These are phyloP conservation scores for Boletus sensibilis DNA, from an alignment of 768 basidiomycete genomes.

Conservation along the genomic window DNA sequence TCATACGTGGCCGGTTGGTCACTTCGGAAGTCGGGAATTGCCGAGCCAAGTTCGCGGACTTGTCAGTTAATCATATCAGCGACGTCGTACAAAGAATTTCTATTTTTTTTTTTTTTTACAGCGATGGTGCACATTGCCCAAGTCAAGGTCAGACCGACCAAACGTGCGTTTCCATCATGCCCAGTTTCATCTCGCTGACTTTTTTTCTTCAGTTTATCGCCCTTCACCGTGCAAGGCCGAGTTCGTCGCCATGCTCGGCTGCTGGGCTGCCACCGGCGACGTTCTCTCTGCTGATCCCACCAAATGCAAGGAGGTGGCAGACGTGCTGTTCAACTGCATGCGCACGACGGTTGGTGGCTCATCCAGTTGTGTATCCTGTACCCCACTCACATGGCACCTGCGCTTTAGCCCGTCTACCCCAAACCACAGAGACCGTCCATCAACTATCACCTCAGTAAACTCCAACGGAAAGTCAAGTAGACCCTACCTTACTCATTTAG, in stretches of 20 bases:
- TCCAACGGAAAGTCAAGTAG: conserved; percentile 73
- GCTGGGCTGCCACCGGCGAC: conserved; percentile 79
- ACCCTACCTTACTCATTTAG: conserved; percentile 23
- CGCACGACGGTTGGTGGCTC: conserved; percentile 64
- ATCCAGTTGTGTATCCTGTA: background rate
- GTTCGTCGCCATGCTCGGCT: conserved; percentile 77
- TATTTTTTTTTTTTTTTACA: background rate
- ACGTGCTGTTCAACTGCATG: conserved; percentile 78
- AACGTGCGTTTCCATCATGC: conserved; percentile 47
- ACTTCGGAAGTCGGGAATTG: conserved; percentile 8
- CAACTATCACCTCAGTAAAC: conserved; percentile 86
- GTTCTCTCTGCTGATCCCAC: conserved; percentile 44
- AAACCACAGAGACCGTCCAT: conserved; percentile 74
- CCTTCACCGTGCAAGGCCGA: conserved; percentile 39
- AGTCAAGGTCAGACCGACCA: conserved; percentile 76
- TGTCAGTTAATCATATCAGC: background rate
- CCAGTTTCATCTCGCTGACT: background rate
- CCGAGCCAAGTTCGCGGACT: conserved; percentile 15
- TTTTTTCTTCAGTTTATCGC: conserved; percentile 4
- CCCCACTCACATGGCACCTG: conserved; percentile 1
- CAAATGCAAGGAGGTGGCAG: conserved; percentile 57
- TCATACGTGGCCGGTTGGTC: conserved; percentile 7
- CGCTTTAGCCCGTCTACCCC: conserved; percentile 59
- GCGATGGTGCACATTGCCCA: conserved; percentile 71
- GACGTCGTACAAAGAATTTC: background rate